Evolutionary conservation across 2,329 filamentous ascomycete species (phyloP).

Genomic region (Arthrobotrys iridis): DNA sequence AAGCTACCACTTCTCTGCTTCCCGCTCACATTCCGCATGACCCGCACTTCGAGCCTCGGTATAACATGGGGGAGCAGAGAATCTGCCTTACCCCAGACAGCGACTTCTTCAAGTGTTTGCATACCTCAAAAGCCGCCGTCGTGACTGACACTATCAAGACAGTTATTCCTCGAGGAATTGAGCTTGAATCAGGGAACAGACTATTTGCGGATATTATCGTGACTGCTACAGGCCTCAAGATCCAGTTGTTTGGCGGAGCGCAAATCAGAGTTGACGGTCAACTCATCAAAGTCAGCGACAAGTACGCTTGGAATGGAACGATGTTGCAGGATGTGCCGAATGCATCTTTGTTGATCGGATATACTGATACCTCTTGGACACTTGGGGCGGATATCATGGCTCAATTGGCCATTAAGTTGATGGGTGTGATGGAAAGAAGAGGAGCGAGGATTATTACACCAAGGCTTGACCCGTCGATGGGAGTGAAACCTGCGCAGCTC

Average conservation of each 20-base stretch:
- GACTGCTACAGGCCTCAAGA: constrained; percentile 71
- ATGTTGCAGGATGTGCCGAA: constrained; percentile 74
- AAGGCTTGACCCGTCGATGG: constrained; percentile 60
- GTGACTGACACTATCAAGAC: constrained; percentile 65
- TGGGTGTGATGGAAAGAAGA: constrained; percentile 66
- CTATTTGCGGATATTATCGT: constrained; percentile 72
- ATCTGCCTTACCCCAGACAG: constrained; percentile 73
- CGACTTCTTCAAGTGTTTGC: constrained; percentile 66
- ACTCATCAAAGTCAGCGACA: constrained; percentile 63
- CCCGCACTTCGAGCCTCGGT: constrained; percentile 72
- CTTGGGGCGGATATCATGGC: constrained; percentile 69
- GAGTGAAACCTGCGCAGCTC: constrained; percentile 62
- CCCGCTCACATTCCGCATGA: constrained; percentile 68
- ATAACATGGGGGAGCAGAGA: constrained; percentile 78
- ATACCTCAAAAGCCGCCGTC: constrained; percentile 62
- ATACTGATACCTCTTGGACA: constrained; percentile 71
- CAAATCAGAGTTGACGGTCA: constrained; percentile 66
- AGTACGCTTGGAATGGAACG: constrained; percentile 70
- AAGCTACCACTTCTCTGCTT: constrained; percentile 65
- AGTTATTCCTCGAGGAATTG: constrained; percentile 64
- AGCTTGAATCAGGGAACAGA: constrained; percentile 64
- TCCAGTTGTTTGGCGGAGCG: constrained; percentile 68
- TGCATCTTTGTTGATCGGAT: constrained; percentile 69
- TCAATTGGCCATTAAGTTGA: constrained; percentile 65
- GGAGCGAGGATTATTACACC: constrained; percentile 64